Evolutionary conservation across 768 basidiomycete genomes (phyloP).

Genomic region (Russula brevipes): DNA sequence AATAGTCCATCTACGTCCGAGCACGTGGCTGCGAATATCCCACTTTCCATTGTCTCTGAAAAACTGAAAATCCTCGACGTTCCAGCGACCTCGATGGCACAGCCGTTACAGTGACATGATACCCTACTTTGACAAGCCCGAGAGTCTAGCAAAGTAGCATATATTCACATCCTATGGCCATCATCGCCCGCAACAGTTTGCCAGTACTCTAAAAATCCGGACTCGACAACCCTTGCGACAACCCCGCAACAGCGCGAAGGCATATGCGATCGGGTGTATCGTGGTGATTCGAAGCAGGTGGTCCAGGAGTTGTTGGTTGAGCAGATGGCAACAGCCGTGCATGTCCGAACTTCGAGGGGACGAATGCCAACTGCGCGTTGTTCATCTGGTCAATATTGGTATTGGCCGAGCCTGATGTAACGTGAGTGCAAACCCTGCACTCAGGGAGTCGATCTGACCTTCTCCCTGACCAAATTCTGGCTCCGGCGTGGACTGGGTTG

Average conservation of each 20-base stretch:
- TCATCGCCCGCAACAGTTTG: background rate
- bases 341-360: background rate
- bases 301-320: background rate
- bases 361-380: background rate
- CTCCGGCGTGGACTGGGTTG: background rate
- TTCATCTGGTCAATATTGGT: background rate
- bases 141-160: background rate
- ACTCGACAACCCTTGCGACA: background rate
- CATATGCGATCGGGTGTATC: background rate
- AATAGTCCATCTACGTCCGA: background rate
- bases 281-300: background rate
- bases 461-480: background rate
- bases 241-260: background rate
- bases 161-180: background rate
- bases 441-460: background rate
- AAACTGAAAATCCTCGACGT: background rate
- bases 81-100: too few species aligned
- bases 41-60: background rate
- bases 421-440: background rate
- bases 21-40: conserved; percentile 1
- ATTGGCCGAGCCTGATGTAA: background rate
- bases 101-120: too few species aligned
- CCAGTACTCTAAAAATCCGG: background rate
- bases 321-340: background rate
- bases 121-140: too few species aligned